Evolutionary conservation across 1,284 basidiomycete species (phyloP).

Genomic region (Butyriboletus appendiculatus): DNA sequence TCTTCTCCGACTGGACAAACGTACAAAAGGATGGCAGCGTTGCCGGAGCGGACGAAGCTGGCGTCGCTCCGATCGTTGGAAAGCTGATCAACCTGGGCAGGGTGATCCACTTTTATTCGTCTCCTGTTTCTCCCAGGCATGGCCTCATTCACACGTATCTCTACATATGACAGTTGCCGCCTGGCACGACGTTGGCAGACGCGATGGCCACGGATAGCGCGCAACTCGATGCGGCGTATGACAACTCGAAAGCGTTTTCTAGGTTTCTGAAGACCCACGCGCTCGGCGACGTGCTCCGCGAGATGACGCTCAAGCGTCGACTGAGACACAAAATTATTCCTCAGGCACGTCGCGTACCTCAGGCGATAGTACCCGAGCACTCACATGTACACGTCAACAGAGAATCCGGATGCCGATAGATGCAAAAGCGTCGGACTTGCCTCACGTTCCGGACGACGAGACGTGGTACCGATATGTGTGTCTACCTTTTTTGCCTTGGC

Average conservation of each 20-base stretch:
- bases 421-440: constrained; percentile 28
- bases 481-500: neutral
- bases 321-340: constrained; percentile 24
- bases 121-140: neutral
- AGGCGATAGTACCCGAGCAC: no score
- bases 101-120: constrained; percentile 9
- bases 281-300: constrained; percentile 11
- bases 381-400: constrained; percentile 7
- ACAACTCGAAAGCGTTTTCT: constrained; percentile 34
- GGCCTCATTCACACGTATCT: neutral
- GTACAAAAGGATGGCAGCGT: constrained; percentile 21
- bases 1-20: constrained; percentile 42
- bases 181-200: constrained; percentile 8
- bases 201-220: constrained; percentile 8
- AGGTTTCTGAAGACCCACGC: constrained; percentile 20
- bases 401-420: constrained; percentile 27
- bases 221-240: constrained; percentile 22
- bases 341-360: constrained; percentile 14
- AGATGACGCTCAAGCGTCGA: constrained; percentile 24
- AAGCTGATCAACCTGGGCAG: constrained; percentile 21
- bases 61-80: constrained; percentile 13
- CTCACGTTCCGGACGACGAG: constrained; percentile 29
- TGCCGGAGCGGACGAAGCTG: constrained; percentile 8
- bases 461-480: constrained; percentile 30
- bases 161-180: constrained; percentile 13